Evolutionary conservation across 805 yeast genomes (phyloP).

Genomic region (Maudiozyma barnettii): DNA sequence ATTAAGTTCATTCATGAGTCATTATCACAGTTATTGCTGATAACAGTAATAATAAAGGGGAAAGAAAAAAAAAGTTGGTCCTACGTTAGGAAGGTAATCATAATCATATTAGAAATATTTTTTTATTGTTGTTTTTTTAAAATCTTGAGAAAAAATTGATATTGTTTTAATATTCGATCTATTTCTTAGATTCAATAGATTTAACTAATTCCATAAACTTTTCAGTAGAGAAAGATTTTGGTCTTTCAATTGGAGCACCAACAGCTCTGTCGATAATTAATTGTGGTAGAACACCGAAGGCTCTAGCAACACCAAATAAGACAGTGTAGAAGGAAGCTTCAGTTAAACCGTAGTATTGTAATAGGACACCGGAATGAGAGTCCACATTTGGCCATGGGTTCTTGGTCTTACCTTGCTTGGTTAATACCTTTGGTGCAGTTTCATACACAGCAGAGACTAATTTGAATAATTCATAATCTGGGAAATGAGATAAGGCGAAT

Average conservation of each 20-base stretch:
- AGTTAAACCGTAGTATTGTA: slow-evolving; percentile 77
- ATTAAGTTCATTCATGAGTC: too few species aligned
- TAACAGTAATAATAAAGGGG: too few species aligned
- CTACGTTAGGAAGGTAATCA: too few species aligned
- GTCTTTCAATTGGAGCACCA: slow-evolving; percentile 79
- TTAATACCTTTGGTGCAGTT: slow-evolving; percentile 73
- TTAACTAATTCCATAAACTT: slow-evolving; percentile 78
- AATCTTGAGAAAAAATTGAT: too few species aligned
- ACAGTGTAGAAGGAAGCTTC: slow-evolving; percentile 81
- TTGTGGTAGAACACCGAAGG: slow-evolving; percentile 79
- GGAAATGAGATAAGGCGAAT: slow-evolving; percentile 67
- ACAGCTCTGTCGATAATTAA: slow-evolving; percentile 75
- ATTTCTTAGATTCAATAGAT: slow-evolving; percentile 19
- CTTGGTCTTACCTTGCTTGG: slow-evolving; percentile 82
- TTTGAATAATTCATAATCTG: slow-evolving; percentile 71
- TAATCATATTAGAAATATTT: too few species aligned
- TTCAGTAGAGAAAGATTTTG: slow-evolving; percentile 89
- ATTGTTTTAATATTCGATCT: neutral
- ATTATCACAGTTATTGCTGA: too few species aligned
- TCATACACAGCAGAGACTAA: slow-evolving; percentile 68
- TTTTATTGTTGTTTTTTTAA: too few species aligned
- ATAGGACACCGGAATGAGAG: slow-evolving; percentile 76
- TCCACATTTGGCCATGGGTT: slow-evolving; percentile 92
- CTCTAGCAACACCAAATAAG: slow-evolving; percentile 78
- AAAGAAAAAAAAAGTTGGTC: too few species aligned